Evolutionary conservation across 768 basidiomycete species (phyloP).

Genomic region (Lactarius vividus): DNA sequence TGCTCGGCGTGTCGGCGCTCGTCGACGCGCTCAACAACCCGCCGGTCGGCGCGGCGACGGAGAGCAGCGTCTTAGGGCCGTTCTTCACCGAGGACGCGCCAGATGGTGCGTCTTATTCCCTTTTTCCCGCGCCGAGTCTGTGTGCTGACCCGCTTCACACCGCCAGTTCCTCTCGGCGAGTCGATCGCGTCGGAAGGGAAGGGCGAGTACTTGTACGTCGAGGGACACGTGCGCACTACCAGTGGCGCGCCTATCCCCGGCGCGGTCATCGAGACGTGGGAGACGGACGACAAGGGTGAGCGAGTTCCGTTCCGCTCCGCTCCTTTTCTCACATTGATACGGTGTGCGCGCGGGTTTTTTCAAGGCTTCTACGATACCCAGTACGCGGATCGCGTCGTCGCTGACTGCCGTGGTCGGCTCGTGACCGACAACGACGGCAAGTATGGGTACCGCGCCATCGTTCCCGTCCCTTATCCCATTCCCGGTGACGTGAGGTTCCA

Average conservation of each 20-base stretch:
- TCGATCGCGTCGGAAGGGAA: conserved; percentile 87
- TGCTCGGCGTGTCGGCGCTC: conserved; percentile 72
- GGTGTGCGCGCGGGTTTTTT: background rate
- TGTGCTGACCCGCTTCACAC: background rate
- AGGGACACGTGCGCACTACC: conserved; percentile 61
- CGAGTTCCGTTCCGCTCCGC: conserved; percentile 15
- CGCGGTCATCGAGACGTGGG: conserved; percentile 81
- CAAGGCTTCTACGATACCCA: conserved; percentile 44
- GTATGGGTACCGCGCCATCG: conserved; percentile 69
- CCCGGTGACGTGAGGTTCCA: conserved; percentile 55
- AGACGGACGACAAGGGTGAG: conserved; percentile 62
- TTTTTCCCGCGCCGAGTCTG: background rate
- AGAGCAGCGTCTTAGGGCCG: conserved; percentile 76
- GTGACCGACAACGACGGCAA: conserved; percentile 56
- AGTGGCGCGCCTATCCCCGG: conserved; percentile 61
- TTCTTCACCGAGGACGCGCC: conserved; percentile 79
- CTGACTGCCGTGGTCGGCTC: conserved; percentile 75
- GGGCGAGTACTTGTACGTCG: conserved; percentile 79
- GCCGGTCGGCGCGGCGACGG: conserved; percentile 58
- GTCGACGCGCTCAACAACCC: conserved; percentile 76
- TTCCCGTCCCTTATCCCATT: conserved; percentile 70
- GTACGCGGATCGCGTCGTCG: conserved; percentile 51
- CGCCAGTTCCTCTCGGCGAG: conserved; percentile 60
- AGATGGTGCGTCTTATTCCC: conserved; percentile 47
- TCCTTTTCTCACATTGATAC: background rate